phyloP scores from a whole-genome alignment of 352 stramenopile genomes.

The Phytophthora pistaciae region DNA sequence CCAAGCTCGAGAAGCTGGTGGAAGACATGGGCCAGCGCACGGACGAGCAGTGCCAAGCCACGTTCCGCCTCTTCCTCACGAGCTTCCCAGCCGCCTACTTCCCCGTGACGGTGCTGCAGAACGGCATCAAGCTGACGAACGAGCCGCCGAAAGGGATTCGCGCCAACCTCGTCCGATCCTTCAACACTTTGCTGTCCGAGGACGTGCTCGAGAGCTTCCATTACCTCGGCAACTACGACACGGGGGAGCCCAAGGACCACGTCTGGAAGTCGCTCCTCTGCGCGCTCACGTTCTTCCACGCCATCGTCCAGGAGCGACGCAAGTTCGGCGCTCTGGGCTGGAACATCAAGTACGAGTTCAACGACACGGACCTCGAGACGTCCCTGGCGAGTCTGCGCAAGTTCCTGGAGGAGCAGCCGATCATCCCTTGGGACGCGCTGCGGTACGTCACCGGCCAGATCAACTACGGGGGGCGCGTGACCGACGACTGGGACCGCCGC shows the following conservation, averaged over 20 bases:
- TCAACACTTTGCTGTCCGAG: conserved; percentile 88
- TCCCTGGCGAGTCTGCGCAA: conserved; percentile 90
- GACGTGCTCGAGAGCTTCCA: conserved; percentile 73
- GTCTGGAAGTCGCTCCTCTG: conserved; percentile 93
- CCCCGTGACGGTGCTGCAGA: conserved; percentile 93
- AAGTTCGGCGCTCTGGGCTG: conserved; percentile 96
- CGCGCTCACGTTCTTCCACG: conserved; percentile 94
- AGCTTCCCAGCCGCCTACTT: conserved; percentile 94
- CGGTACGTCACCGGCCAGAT: conserved; percentile 96
- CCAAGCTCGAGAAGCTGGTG: conserved; percentile 92
- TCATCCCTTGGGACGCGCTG: conserved; percentile 94
- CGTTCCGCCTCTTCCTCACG: conserved; percentile 94
- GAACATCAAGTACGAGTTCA: conserved; percentile 98
- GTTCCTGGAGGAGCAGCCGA: conserved; percentile 93
- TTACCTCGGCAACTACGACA: conserved; percentile 64
- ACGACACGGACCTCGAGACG: conserved; percentile 96
- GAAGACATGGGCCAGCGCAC: conserved; percentile 81
- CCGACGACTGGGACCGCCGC: conserved; percentile 95
- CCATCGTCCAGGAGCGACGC: conserved; percentile 93
- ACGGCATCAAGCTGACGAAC: conserved; percentile 95
- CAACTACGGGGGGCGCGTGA: conserved; percentile 97
- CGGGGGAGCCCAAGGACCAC: conserved; percentile 61
- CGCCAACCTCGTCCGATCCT: conserved; percentile 91
- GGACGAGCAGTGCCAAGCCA: conserved; percentile 60
- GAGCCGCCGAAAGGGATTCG: conserved; percentile 93